Evolutionary conservation across 1,284 basidiomycete genomes (phyloP).

Genomic region (Takashimella koratensis): DNA sequence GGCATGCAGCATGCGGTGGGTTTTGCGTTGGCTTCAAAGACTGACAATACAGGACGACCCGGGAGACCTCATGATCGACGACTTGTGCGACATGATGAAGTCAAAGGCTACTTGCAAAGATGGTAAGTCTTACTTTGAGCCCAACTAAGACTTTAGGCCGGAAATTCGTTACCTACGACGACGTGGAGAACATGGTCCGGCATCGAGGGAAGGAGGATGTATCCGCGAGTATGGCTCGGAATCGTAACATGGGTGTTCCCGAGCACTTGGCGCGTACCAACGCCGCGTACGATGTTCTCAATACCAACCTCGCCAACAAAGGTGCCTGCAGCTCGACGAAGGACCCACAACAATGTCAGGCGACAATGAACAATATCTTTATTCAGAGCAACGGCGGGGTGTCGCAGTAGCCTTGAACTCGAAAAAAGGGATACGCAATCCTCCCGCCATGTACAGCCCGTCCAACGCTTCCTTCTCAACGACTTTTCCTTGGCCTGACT

Average conservation of each 20-base stretch:
- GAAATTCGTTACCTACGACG: slow-evolving; percentile 15
- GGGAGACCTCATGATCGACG: slow-evolving; percentile 45
- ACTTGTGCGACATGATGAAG: slow-evolving; percentile 47
- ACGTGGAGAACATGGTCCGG: slow-evolving; percentile 13
- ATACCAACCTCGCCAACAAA: neutral
- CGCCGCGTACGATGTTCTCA: neutral
- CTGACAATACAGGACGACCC: slow-evolving; percentile 16
- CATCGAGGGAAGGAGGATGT: neutral
- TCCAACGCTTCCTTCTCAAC: too few relatives aligned
- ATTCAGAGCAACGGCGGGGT: slow-evolving; percentile 12
- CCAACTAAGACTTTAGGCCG: slow-evolving; percentile 2
- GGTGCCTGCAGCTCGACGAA: neutral
- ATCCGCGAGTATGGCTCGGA: neutral
- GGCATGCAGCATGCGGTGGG: slow-evolving; percentile 33
- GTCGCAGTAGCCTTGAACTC: too few relatives aligned
- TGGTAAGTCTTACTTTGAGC: slow-evolving; percentile 21
- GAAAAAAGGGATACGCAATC: too few relatives aligned
- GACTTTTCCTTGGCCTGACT: too few relatives aligned
- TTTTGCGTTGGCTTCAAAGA: slow-evolving; percentile 23
- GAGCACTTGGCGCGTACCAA: neutral
- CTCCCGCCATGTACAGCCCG: too few relatives aligned
- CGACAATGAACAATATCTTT: slow-evolving; percentile 13
- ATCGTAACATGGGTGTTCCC: neutral
- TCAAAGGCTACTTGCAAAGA: slow-evolving; percentile 45
- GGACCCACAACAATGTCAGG: slow-evolving; percentile 9